Percentiles rank a stretch among this genome's conserved stretches.
Evolutionary conservation across 2,329 filamentous ascomycete genomes (phyloP).

Genomic region (Leptodontidium sp.): DNA sequence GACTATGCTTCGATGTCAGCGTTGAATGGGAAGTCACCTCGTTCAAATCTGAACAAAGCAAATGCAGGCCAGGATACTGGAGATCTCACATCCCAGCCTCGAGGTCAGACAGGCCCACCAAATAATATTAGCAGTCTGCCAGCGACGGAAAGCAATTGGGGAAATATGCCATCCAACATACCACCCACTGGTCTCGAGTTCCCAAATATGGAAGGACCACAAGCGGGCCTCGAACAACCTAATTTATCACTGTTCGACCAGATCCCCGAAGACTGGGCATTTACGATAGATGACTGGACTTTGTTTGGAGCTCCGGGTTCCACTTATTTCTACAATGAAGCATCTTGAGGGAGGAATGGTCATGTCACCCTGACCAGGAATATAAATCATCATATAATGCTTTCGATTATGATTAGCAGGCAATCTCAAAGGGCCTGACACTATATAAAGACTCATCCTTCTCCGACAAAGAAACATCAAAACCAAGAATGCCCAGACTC

Average conservation of each 20-base stretch:
- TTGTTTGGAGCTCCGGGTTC: conserved; percentile 35
- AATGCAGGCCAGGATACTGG: neutral
- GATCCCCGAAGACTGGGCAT: conserved; percentile 35
- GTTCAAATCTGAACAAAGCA: neutral
- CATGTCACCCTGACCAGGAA: neutral
- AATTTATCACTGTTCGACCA: conserved; percentile 32
- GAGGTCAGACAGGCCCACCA: neutral
- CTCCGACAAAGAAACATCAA: conserved; percentile 15
- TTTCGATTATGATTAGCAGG: conserved; percentile 17
- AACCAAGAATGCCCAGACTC: conserved; percentile 18
- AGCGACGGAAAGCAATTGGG: neutral
- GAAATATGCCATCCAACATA: neutral
- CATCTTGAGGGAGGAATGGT: conserved; percentile 8
- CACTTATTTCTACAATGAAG: conserved; percentile 34
- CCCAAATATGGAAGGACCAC: conserved; percentile 7
- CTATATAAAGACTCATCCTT: conserved; percentile 16
- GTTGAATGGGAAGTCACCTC: conserved; percentile 3
- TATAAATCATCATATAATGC: neutral
- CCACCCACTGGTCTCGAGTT: conserved; percentile 1
- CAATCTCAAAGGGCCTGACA: conserved; percentile 14
- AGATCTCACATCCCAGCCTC: neutral
- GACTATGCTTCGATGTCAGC: conserved; percentile 36
- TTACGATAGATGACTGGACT: conserved; percentile 38
- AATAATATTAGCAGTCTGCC: neutral
- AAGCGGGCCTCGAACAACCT: conserved; percentile 10